These are phyloP conservation scores for Tylopilus balloui DNA, from an alignment of 768 basidiomycete genomes.

Conservation along the genomic window DNA sequence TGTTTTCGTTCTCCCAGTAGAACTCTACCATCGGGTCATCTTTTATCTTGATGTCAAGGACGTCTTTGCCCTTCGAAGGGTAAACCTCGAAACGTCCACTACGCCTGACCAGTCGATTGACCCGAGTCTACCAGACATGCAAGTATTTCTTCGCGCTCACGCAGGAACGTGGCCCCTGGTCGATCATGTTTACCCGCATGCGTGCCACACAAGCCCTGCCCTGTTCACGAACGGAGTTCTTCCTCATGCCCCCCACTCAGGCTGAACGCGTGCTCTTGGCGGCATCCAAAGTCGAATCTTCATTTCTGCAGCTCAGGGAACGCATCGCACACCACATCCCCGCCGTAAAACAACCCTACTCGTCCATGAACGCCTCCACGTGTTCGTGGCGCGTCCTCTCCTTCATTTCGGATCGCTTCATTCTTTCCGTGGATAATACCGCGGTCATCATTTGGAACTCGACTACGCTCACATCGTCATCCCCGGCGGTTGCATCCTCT, in stretches of 20 bases:
- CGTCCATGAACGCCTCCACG: background rate
- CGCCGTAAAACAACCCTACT: background rate
- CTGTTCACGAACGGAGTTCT: slow-evolving; percentile 11
- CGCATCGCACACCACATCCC: background rate
- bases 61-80: slow-evolving; percentile 19
- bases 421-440: slow-evolving; percentile 14
- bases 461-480: background rate
- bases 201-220: slow-evolving; percentile 14
- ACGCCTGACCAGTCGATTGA: background rate
- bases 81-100: background rate
- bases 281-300: slow-evolving; percentile 13
- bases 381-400: slow-evolving; percentile 9
- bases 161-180: slow-evolving; percentile 18
- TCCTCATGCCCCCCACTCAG: slow-evolving; percentile 5
- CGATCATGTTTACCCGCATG: slow-evolving; percentile 9
- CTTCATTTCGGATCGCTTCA: slow-evolving; percentile 21
- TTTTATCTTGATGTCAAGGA: slow-evolving; percentile 12
- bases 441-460: slow-evolving; percentile 17
- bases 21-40: slow-evolving; percentile 15
- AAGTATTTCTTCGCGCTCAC: slow-evolving; percentile 17
- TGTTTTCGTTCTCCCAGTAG: slow-evolving; percentile 12
- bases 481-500: background rate
- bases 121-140: slow-evolving; percentile 20
- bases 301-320: slow-evolving; percentile 16
- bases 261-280: slow-evolving; percentile 14